These are phyloP conservation scores for Ustilago trichophora DNA, from an alignment of 1,284 basidiomycete genomes.

Conservation along the genomic window DNA sequence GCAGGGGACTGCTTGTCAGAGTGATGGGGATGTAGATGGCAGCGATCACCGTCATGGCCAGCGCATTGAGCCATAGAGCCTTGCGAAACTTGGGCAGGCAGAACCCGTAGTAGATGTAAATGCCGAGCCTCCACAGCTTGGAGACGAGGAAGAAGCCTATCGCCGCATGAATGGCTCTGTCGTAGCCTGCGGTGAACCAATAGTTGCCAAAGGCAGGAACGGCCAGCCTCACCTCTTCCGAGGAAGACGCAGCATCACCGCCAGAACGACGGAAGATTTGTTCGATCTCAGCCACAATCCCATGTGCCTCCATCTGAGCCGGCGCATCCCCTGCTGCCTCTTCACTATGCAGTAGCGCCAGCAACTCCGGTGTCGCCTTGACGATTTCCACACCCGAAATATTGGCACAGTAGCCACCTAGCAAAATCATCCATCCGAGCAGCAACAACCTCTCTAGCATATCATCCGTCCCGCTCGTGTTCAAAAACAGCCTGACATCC, in stretches of 20 bases:
- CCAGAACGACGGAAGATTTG: conserved; percentile 19
- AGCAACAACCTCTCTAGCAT: conserved; percentile 58
- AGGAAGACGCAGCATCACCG: neutral
- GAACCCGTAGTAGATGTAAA: conserved; percentile 58
- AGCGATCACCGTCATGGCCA: conserved; percentile 42
- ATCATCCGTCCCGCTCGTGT: conserved; percentile 64
- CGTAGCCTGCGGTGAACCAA: conserved; percentile 54
- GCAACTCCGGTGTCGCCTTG: conserved; percentile 27
- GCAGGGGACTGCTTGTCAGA: conserved; percentile 21
- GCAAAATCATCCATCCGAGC: conserved; percentile 62
- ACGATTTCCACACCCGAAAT: conserved; percentile 48
- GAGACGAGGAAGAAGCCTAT: conserved; percentile 60
- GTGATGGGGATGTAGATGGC: conserved; percentile 58
- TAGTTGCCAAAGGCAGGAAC: conserved; percentile 37
- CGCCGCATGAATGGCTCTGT: conserved; percentile 43
- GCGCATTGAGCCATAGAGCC: conserved; percentile 54
- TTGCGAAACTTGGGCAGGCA: conserved; percentile 59
- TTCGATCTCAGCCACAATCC: conserved; percentile 11
- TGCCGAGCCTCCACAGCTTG: conserved; percentile 47
- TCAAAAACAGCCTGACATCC: conserved; percentile 60
- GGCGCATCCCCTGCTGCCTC: conserved; percentile 18
- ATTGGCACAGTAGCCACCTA: conserved; percentile 64
- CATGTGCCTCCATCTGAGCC: conserved; percentile 2
- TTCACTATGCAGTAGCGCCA: conserved; percentile 11
- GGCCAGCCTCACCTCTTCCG: conserved; percentile 9